Conservation (phyloP, 192 early-diverging fungal genomes). For the Backusella morwellensis region DNA sequence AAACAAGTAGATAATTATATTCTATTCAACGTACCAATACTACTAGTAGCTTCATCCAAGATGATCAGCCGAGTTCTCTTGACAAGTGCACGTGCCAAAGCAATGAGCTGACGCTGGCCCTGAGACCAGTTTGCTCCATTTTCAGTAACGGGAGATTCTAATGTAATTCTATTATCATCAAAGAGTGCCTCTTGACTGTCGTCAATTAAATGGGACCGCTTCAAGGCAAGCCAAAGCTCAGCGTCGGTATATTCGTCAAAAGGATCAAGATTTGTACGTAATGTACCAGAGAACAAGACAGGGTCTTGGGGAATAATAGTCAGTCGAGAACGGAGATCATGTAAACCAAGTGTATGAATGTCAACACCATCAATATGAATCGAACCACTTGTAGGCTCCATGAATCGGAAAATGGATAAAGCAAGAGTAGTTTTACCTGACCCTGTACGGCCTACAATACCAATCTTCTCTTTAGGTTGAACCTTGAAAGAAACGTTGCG, state of each 20-base stretch:
- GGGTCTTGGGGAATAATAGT: conserved; percentile 91
- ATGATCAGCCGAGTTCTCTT: conserved; percentile 55
- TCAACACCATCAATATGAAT: conserved; percentile 74
- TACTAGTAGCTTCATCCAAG: conserved; percentile 65
- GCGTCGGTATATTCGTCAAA: conserved; percentile 46
- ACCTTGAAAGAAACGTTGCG: conserved; percentile 43
- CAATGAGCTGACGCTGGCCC: conserved; percentile 59
- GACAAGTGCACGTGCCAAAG: conserved; percentile 60
- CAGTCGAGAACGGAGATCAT: conserved; percentile 65
- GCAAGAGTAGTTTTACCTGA: conserved; percentile 49
- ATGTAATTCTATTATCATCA: conserved; percentile 26
- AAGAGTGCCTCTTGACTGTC: not conserved
- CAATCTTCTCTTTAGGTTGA: conserved; percentile 41
- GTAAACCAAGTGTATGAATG: conserved; percentile 60
- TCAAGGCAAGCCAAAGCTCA: conserved; percentile 55
- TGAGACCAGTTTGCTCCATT: conserved; percentile 57
- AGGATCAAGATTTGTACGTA: conserved; percentile 74
- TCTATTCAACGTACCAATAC: conserved; percentile 25
- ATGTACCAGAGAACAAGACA: conserved; percentile 55
- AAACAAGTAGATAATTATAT: too few species aligned
- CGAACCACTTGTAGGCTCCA: conserved; percentile 45
- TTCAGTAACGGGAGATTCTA: conserved; percentile 42
- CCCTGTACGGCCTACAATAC: conserved; percentile 53
- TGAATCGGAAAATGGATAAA: conserved; percentile 47
- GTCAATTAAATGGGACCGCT: not conserved